Conservation (phyloP, 495 filamentous ascomycete species). For the Hypoxylon cercidicola region DNA sequence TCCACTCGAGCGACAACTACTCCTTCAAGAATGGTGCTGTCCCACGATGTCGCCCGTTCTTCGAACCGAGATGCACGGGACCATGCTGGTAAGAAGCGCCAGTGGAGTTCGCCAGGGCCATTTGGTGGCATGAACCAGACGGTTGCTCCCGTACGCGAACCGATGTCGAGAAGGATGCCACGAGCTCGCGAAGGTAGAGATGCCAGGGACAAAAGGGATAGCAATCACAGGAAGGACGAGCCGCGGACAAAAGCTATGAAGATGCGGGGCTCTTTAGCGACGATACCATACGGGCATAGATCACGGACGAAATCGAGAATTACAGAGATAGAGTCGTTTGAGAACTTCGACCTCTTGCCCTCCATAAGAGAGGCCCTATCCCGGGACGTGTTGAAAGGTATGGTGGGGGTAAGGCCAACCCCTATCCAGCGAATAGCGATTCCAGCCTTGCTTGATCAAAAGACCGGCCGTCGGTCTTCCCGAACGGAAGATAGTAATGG, state of each 20-base stretch:
- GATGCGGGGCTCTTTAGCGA: slow-evolving; percentile 84
- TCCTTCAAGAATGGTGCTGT: slow-evolving; percentile 82
- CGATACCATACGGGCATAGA: slow-evolving; percentile 78
- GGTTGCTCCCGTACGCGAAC: slow-evolving; percentile 53
- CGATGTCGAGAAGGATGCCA: slow-evolving; percentile 48
- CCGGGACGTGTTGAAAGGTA: slow-evolving; percentile 73
- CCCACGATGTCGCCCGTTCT: slow-evolving; percentile 71
- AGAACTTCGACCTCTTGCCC: slow-evolving; percentile 79
- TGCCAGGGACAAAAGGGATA: slow-evolving; percentile 44
- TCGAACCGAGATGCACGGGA: slow-evolving; percentile 53
- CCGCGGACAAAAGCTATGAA: slow-evolving; percentile 81
- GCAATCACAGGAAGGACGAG: slow-evolving; percentile 50
- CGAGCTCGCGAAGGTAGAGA: slow-evolving; percentile 37
- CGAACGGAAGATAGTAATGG: slow-evolving; percentile 36
- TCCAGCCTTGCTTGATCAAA: slow-evolving; percentile 72
- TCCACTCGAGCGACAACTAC: slow-evolving; percentile 50
- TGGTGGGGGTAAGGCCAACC: slow-evolving; percentile 79
- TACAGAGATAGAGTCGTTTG: slow-evolving; percentile 76
- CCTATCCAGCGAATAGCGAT: slow-evolving; percentile 90
- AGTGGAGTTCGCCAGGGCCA: slow-evolving; percentile 64
- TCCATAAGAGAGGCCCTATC: slow-evolving; percentile 76
- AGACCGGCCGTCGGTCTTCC: slow-evolving; percentile 32
- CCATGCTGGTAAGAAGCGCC: slow-evolving; percentile 47
- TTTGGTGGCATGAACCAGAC: slow-evolving; percentile 85
- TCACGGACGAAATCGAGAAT: slow-evolving; percentile 75